Conservation (phyloP, 805 yeast genomes). For the Hanseniaspora nectarophila region DNA sequence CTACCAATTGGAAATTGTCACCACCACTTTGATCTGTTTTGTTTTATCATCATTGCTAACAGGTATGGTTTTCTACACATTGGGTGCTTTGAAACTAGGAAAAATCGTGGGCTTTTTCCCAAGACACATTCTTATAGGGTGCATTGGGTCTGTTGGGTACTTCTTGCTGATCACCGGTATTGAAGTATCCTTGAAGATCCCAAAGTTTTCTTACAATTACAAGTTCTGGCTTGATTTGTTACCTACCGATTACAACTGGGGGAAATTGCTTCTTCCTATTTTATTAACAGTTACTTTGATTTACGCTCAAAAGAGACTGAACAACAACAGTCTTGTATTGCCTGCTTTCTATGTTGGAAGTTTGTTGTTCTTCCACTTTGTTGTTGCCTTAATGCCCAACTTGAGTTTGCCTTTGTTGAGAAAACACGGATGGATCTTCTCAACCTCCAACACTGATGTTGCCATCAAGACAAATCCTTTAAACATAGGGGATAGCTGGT, state of each 20-base stretch:
- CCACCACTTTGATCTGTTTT: conserved; percentile 80
- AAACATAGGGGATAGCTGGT: conserved; percentile 44
- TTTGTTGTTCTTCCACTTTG: conserved; percentile 54
- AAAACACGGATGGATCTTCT: conserved; percentile 73
- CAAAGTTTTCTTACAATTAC: conserved; percentile 53
- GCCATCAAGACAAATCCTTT: not conserved
- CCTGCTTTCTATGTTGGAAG: conserved; percentile 70
- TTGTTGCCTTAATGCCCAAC: conserved; percentile 53
- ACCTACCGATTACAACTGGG: conserved; percentile 32
- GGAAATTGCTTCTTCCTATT: conserved; percentile 64
- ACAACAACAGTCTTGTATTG: conserved; percentile 55
- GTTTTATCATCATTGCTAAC: conserved; percentile 76
- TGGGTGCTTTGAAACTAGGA: conserved; percentile 76
- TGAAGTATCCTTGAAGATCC: conserved; percentile 76
- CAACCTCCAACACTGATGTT: not conserved
- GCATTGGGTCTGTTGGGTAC: conserved; percentile 97
- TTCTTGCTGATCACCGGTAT: conserved; percentile 81
- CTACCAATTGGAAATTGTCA: conserved; percentile 43
- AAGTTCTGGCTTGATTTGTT: conserved; percentile 42
- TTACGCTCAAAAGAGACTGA: conserved; percentile 45
- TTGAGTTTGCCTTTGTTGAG: conserved; percentile 54
- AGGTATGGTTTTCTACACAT: conserved; percentile 61
- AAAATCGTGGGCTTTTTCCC: conserved; percentile 90
- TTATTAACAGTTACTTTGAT: conserved; percentile 50
- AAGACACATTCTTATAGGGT: conserved; percentile 87